phyloP scores from a whole-genome alignment of 148 eudicot genomes.

The Camellia granthamiana region DNA sequence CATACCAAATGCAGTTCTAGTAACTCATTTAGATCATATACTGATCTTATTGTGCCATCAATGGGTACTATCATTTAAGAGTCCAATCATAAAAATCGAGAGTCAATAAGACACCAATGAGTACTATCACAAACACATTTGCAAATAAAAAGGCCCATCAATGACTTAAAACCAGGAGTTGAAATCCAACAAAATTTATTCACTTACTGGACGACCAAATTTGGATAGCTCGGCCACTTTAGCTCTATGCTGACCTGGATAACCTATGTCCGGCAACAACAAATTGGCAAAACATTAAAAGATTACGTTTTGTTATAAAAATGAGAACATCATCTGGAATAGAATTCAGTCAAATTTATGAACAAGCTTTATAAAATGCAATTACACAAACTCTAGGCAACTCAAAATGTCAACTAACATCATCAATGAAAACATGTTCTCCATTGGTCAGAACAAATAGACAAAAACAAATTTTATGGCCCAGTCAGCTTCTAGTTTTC shows the following conservation, averaged over 20 bases:
- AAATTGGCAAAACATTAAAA: neutral
- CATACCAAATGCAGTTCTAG: neutral
- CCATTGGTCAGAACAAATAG: neutral
- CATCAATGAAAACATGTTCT: neutral
- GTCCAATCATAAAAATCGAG: no score
- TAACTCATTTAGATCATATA: neutral
- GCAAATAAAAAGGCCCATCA: neutral
- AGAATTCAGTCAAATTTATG: no score
- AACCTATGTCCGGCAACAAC: constrained; percentile 33
- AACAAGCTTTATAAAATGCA: no score
- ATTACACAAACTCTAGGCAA: no score
- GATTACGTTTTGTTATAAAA: no score
- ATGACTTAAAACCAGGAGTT: neutral
- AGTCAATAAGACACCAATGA: neutral
- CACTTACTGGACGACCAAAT: constrained; percentile 94
- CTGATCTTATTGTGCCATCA: neutral
- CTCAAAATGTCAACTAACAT: neutral
- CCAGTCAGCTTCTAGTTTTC: no score
- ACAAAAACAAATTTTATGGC: neutral
- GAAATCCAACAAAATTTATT: constrained; percentile 2
- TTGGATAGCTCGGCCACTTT: constrained; percentile 81
- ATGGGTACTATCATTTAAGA: neutral
- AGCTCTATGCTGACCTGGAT: constrained; percentile 80
- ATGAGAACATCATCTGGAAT: no score
- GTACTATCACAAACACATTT: neutral